Percentiles rank a stretch among this genome's conserved stretches.
Evolutionary conservation across 805 yeast genomes (phyloP).

Genomic region (Komagataella ulmi): DNA sequence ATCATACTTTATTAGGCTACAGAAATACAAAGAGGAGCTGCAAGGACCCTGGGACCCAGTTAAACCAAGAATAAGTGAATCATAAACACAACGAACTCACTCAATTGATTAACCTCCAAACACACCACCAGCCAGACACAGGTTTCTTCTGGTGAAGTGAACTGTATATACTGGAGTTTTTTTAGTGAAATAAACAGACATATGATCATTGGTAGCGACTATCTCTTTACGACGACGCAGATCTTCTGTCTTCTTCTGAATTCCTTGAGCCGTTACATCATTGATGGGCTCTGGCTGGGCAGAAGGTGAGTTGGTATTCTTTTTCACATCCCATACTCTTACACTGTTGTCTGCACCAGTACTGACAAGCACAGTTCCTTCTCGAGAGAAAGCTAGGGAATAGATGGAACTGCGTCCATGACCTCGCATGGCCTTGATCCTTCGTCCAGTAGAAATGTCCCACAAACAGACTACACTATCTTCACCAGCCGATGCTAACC

Average conservation of each 20-base stretch:
- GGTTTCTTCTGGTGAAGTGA: slow-evolving; percentile 79
- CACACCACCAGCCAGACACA: slow-evolving; percentile 90
- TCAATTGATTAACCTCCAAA: slow-evolving; percentile 28
- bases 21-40: slow-evolving; percentile 69
- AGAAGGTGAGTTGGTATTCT: slow-evolving; percentile 70
- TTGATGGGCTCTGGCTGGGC: slow-evolving; percentile 44
- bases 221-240: slow-evolving; percentile 48
- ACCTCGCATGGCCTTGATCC: slow-evolving; percentile 85
- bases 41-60: slow-evolving; percentile 95
- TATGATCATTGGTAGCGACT: slow-evolving; percentile 76
- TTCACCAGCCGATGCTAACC: slow-evolving; percentile 93
- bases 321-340: slow-evolving; percentile 91
- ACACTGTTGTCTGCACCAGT: slow-evolving; percentile 90
- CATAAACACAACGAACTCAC: not conserved
- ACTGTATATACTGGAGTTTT: slow-evolving; percentile 90
- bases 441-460: slow-evolving; percentile 88
- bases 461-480: slow-evolving; percentile 81
- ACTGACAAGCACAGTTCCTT: slow-evolving; percentile 81
- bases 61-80: slow-evolving; percentile 40
- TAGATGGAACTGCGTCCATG: slow-evolving; percentile 83
- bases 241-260: slow-evolving; percentile 22
- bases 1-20: slow-evolving; percentile 54
- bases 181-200: slow-evolving; percentile 89
- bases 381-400: slow-evolving; percentile 72
- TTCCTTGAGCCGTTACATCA: slow-evolving; percentile 4